These are phyloP conservation scores for Triadica sebifera DNA, from an alignment of 345 rosid species.

Conservation along the genomic window DNA sequence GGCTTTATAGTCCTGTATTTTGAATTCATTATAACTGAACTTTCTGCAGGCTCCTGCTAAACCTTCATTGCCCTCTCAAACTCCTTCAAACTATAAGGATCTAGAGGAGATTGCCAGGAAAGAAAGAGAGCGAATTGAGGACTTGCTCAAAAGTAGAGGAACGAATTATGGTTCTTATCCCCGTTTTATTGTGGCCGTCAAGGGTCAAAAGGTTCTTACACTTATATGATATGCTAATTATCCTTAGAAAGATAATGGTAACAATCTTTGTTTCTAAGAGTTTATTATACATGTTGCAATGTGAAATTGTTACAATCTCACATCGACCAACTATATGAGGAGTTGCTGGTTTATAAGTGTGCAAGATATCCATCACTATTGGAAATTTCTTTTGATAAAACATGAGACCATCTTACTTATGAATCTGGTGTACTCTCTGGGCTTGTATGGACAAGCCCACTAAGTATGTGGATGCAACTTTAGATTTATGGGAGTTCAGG, in stretches of 20 bases:
- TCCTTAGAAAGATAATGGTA: neutral
- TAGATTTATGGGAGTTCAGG: no score
- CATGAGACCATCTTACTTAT: no score
- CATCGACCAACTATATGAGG: no score
- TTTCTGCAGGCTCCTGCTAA: constrained; percentile 38
- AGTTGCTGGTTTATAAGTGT: no score
- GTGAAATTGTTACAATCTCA: no score
- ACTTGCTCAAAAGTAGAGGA: constrained; percentile 57
- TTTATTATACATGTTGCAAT: neutral
- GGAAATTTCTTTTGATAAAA: no score
- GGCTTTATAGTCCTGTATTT: neutral
- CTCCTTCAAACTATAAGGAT: constrained; percentile 47
- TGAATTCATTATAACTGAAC: constrained; percentile 9
- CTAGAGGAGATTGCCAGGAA: constrained; percentile 66
- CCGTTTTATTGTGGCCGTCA: constrained; percentile 64
- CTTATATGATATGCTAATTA: neutral
- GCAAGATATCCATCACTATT: no score
- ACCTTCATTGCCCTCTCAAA: constrained; percentile 43
- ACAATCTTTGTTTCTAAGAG: neutral
- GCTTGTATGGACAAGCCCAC: no score
- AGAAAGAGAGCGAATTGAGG: constrained; percentile 66
- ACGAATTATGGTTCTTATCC: constrained; percentile 56
- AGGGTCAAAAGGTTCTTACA: constrained; percentile 80
- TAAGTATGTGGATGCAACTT: no score
- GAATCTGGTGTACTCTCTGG: no score